Evolutionary conservation across 1,284 basidiomycete genomes (phyloP).

Genomic region (Abortiporus biennis): DNA sequence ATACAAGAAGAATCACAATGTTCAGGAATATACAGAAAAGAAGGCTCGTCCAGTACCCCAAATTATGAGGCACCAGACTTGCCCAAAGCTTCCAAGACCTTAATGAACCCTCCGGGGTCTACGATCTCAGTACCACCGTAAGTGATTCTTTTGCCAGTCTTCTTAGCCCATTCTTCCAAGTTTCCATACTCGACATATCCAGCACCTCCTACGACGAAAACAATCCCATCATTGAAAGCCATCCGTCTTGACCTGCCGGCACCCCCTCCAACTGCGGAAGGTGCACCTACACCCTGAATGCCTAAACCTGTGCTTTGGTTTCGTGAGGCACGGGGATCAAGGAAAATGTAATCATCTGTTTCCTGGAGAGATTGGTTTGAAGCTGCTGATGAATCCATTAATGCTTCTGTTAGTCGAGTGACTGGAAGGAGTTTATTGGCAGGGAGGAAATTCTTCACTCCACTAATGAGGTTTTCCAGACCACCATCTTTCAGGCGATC

Average conservation of each 20-base stretch:
- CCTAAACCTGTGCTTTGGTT: constrained; percentile 45
- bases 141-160: constrained; percentile 79
- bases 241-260: constrained; percentile 57
- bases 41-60: too few relatives aligned
- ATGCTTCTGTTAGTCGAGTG: constrained; percentile 88
- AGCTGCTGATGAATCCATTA: constrained; percentile 94
- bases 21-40: too few relatives aligned
- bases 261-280: constrained; percentile 29
- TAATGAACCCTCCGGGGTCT: constrained; percentile 83
- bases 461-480: constrained; percentile 92
- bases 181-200: constrained; percentile 98
- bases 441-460: constrained; percentile 97
- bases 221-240: constrained; percentile 85
- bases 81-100: constrained; percentile 59
- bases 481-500: constrained; percentile 93
- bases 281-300: constrained; percentile 42
- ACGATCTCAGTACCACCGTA: constrained; percentile 97
- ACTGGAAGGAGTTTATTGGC: constrained; percentile 92
- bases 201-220: constrained; percentile 96
- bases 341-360: constrained; percentile 93
- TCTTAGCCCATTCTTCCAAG: constrained; percentile 83
- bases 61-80: constrained; percentile 26
- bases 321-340: constrained; percentile 83
- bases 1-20: too few relatives aligned
- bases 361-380: constrained; percentile 91